These are phyloP conservation scores for Solanum chacoense DNA, from an alignment of 305 asterid species.

Conservation along the genomic window DNA sequence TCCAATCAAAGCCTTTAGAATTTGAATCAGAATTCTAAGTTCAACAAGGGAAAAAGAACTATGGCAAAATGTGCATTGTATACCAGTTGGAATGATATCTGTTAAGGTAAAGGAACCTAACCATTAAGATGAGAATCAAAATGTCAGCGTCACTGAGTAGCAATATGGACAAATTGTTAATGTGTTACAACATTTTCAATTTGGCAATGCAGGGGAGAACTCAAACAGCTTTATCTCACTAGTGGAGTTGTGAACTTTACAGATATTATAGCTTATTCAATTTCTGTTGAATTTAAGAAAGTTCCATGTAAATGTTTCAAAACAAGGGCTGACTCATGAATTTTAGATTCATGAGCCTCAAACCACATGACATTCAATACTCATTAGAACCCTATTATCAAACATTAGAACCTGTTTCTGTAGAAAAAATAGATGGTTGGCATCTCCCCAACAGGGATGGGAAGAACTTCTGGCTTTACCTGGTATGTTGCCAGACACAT, in stretches of 20 bases:
- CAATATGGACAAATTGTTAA: not conserved
- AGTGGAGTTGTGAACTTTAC: no score
- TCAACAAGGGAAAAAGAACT: not conserved
- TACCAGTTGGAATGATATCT: not conserved
- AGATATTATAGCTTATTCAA: not conserved
- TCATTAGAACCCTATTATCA: not conserved
- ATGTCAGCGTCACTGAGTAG: not conserved
- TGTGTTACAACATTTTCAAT: not conserved
- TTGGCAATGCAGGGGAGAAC: not conserved
- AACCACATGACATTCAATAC: not conserved
- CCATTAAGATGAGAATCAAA: not conserved
- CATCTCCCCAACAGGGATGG: not conserved
- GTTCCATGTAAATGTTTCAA: not conserved
- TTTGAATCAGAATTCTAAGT: not conserved
- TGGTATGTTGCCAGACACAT: not conserved
- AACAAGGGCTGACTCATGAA: not conserved
- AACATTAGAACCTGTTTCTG: not conserved
- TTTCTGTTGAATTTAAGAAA: not conserved
- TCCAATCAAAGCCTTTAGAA: not conserved
- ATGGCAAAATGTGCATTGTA: not conserved
- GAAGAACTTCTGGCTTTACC: not conserved
- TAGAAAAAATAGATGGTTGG: not conserved
- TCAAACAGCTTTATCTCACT: not conserved
- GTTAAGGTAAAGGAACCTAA: not conserved
- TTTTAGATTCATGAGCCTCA: not conserved